Percentiles rank a stretch among this genome's conserved stretches.
phyloP scores from a whole-genome alignment of 2,329 filamentous ascomycete genomes.

The Fusarium haematococcum region DNA sequence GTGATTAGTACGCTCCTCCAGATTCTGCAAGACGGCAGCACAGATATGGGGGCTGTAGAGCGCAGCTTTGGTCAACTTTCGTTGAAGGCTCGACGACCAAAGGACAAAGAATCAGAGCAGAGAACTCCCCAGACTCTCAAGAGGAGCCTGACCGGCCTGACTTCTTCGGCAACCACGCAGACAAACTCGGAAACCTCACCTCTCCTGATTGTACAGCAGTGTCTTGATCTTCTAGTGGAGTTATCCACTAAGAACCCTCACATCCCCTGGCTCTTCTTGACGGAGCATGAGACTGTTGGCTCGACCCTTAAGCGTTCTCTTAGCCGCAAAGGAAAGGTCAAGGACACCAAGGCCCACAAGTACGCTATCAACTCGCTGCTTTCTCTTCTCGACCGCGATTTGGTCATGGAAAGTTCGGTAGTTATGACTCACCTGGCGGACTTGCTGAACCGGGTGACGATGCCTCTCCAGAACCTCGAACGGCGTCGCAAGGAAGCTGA shows the following conservation, averaged over 20 bases:
- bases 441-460: slow-evolving; percentile 87
- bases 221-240: slow-evolving; percentile 85
- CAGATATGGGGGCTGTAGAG: slow-evolving; percentile 92
- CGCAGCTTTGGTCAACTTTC: slow-evolving; percentile 95
- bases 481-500: slow-evolving; percentile 83
- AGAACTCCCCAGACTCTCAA: slow-evolving; percentile 88
- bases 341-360: slow-evolving; percentile 85
- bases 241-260: slow-evolving; percentile 87
- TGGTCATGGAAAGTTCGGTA: slow-evolving; percentile 96
- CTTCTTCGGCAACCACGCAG: slow-evolving; percentile 56
- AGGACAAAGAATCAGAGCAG: slow-evolving; percentile 66
- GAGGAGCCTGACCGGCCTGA: slow-evolving; percentile 74
- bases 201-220: slow-evolving; percentile 95
- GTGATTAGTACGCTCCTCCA: slow-evolving; percentile 93
- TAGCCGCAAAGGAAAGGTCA: slow-evolving; percentile 87
- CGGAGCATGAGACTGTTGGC: slow-evolving; percentile 84
- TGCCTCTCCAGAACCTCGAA: slow-evolving; percentile 83
- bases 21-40: slow-evolving; percentile 94
- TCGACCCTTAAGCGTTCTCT: slow-evolving; percentile 80
- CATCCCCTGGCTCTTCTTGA: slow-evolving; percentile 91
- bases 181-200: slow-evolving; percentile 91
- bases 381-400: slow-evolving; percentile 87
- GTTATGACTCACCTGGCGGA: slow-evolving; percentile 95
- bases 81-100: slow-evolving; percentile 85
- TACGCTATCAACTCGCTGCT: slow-evolving; percentile 94